phyloP scores from a whole-genome alignment of 176 grass and related monocot species.

The Alopecurus myosuroides region DNA sequence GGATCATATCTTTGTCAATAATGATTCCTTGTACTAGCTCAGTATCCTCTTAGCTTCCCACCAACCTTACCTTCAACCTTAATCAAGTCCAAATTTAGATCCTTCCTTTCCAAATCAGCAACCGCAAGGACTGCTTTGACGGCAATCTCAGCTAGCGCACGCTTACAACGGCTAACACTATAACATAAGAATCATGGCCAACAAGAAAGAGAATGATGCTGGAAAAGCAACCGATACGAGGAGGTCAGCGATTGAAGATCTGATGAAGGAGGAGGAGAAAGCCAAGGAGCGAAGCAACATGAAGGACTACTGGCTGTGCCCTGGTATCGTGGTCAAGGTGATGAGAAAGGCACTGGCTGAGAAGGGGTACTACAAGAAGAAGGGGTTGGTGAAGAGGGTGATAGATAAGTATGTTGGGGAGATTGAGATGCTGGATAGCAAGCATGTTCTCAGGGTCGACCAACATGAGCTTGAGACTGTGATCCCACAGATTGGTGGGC shows the following conservation, averaged over 20 bases:
- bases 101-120: slow-evolving; percentile 95
- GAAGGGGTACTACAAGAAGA: slow-evolving; percentile 93
- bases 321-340: slow-evolving; percentile 81
- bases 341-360: slow-evolving; percentile 80
- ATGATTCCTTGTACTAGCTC: slow-evolving; percentile 88
- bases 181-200: slow-evolving; percentile 19
- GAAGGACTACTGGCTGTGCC: slow-evolving; percentile 92
- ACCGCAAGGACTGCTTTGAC: slow-evolving; percentile 96
- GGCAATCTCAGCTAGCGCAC: slow-evolving; percentile 65
- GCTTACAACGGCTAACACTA: slow-evolving; percentile 90
- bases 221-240: slow-evolving; percentile 18
- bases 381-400: slow-evolving; percentile 67
- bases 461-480: slow-evolving; percentile 94
- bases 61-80: slow-evolving; percentile 98
- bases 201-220: slow-evolving; percentile 38
- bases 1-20: slow-evolving; percentile 99
- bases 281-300: slow-evolving; percentile 82
- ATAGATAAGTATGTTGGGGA: slow-evolving; percentile 84
- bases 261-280: slow-evolving; percentile 94
- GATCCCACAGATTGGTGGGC: slow-evolving; percentile 84
- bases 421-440: slow-evolving; percentile 88
- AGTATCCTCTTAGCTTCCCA: slow-evolving; percentile 92
- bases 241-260: slow-evolving; percentile 63
- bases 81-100: slow-evolving; percentile 95
- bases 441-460: slow-evolving; percentile 85